These are phyloP conservation scores for Corymbia maculata DNA, from an alignment of 345 rosid species.

Conservation along the genomic window DNA sequence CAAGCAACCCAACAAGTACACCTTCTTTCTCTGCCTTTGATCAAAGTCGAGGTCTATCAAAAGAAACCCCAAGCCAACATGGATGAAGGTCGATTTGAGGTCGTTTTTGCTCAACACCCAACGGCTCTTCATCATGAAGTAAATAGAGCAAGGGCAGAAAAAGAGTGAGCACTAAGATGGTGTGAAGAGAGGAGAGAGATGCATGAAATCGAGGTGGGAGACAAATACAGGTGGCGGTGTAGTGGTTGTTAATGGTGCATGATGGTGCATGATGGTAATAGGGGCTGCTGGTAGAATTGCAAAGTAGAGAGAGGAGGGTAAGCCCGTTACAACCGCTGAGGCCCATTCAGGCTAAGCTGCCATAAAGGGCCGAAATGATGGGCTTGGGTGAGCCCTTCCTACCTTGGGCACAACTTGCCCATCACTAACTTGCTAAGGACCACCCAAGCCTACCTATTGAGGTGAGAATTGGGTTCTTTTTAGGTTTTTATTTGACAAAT, in stretches of 20 bases:
- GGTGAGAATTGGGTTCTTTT: neutral
- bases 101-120: neutral
- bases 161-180: too few species aligned
- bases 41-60: neutral
- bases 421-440: neutral
- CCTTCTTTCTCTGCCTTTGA: neutral
- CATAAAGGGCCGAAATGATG: neutral
- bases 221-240: too few species aligned
- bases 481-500: neutral
- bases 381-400: neutral
- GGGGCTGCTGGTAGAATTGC: neutral
- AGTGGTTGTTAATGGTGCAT: too few species aligned
- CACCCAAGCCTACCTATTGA: neutral
- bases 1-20: neutral
- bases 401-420: neutral
- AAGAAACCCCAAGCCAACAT: neutral
- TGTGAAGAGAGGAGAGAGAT: too few species aligned
- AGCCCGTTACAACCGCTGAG: neutral
- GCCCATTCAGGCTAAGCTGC: neutral
- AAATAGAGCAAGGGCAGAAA: too few species aligned
- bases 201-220: too few species aligned
- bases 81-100: neutral
- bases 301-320: neutral
- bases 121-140: neutral
- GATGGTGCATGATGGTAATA: too few species aligned